Evolutionary conservation across 768 basidiomycete genomes (phyloP), one percentile per base, ranked within the genome.

Genomic region (Mycena pura): DNA sequence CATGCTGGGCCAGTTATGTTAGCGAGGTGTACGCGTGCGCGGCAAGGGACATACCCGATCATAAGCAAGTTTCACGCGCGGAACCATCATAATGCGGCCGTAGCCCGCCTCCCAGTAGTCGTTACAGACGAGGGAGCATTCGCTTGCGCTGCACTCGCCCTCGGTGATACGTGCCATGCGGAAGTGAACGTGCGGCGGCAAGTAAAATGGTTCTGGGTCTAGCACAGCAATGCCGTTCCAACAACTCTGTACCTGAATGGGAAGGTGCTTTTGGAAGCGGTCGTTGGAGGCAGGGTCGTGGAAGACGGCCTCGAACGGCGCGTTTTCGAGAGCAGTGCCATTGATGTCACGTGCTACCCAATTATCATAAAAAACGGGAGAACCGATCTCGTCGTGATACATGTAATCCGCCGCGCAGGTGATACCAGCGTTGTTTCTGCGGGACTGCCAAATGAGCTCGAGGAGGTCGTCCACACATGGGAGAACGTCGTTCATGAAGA

Each of bases 401-500:
- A 99, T 99, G 79, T 99, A 99, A 73, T 99, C 96, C 1, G 95
- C 89, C 0, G 96, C 97, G 69, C 97, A 99, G 10, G 97, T 99
- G 74, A 99, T 96, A 15, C 96, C 96, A 1, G 97, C 97, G 75
- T 97, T 99, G 76, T 99, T 95, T 56, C 79, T 76, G 49, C 97
- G 82, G 69, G 86, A 89, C 76, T 99, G 97, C 91, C 90, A 98
- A 72, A 99, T 96, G 71, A 99, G 87, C 78, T 99, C 97, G 69
- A 99, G 87, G 57, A 99, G 77, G 77, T 99, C 97, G 75, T 99
- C 97, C 34, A 97, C 88, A 76, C 97, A 99, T 21, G 97, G 97
- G 10, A 99, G 81, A 76, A 99, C 90, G 75, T 99, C 97, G 84
- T 99, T 99, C 95, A 99, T 99, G 84, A 99, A 99, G 61, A 99